Base-by-base conservation (phyloP, 1,284 basidiomycete genomes). In the Pascua sp. region DNA sequence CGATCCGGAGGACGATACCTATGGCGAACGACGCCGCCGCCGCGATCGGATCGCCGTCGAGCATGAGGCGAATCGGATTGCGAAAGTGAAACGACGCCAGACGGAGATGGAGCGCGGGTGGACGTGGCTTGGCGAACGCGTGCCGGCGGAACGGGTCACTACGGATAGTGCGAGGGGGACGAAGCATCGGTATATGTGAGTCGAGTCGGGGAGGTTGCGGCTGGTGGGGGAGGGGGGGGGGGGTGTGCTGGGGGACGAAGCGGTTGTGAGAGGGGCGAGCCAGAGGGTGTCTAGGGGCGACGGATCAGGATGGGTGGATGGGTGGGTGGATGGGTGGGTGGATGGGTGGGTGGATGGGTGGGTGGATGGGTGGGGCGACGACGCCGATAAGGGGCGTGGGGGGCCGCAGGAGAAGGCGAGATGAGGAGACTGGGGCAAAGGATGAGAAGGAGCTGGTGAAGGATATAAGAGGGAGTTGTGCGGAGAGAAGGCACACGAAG, bases 61-160 rank as follows among this genome's bases (percentile, higher is more conserved):
- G 47, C 37, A 51, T 9, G 54, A 60, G 47, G 46, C 53, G 24
- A 53, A 54, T 17, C 48, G 45, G 44, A 16, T 51, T 4, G 57
- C 57, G 11, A 41, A 39, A 16, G 44, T 43, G 43, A 84, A 79
- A 61, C 79, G 80, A 53, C 68, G 64, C 53, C 67, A 64, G 54
- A 70, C 75, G 42, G 67, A 69, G 60, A 59, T 70, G 56, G 67
- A 77, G 55, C 61, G 87, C 51, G 90, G 91, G 51, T 89, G 90
- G 79, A 91, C 86, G 64, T 97, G 94, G 78, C 79, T 98, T 47
- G 95, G 94, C 1, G 81, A 86, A 78, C 82, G 92, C 2, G 90
- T 91, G 2, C 92, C 94, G 0, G 82, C 85, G 7, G 85, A 85
- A 62, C 88, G 89, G 67, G 87, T 97, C 62, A 83, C 83, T 47